Evolutionary conservation across 352 stramenopile genomes (phyloP).

Genomic region (Globisporangium camurandrum): DNA sequence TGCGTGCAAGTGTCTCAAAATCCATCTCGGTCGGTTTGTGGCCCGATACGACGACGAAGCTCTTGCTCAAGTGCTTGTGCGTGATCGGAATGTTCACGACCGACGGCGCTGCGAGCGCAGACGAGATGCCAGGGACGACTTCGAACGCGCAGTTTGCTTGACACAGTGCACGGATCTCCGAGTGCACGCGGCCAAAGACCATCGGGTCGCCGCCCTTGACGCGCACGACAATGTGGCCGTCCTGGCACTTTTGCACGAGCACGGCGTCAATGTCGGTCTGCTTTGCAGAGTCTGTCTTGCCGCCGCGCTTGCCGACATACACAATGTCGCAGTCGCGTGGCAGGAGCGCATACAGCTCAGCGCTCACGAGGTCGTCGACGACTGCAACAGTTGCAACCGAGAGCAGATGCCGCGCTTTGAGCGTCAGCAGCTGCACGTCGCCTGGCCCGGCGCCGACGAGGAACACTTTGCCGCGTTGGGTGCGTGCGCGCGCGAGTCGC

Average conservation of each 20-base stretch:
- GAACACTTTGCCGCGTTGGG: constrained; percentile 38
- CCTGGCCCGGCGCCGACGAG: constrained; percentile 55
- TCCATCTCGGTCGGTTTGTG: constrained; percentile 69
- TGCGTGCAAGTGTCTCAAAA: constrained; percentile 87
- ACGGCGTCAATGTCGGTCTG: constrained; percentile 62
- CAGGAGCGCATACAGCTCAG: constrained; percentile 46
- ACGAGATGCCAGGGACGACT: constrained; percentile 63
- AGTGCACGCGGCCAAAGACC: constrained; percentile 68
- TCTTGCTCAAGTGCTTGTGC: constrained; percentile 59
- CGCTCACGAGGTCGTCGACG: constrained; percentile 58
- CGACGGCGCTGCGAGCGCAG: constrained; percentile 46
- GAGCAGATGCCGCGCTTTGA: constrained; percentile 41
- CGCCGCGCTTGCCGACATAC: constrained; percentile 62
- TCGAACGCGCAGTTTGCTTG: constrained; percentile 43
- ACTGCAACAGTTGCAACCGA: constrained; percentile 43
- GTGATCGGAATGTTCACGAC: constrained; percentile 59
- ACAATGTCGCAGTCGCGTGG: constrained; percentile 49
- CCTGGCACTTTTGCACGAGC: constrained; percentile 41
- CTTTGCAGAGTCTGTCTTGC: constrained; percentile 56
- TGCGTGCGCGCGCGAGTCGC: constrained; percentile 19
- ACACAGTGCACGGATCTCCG: constrained; percentile 52
- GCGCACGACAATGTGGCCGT: constrained; percentile 48
- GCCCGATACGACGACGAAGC: constrained; percentile 54
- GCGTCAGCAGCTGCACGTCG: constrained; percentile 45
- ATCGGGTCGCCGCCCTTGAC: constrained; percentile 69